Evolutionary conservation across 2,329 filamentous ascomycete genomes (phyloP).

Genomic region (Diplodia corticola): DNA sequence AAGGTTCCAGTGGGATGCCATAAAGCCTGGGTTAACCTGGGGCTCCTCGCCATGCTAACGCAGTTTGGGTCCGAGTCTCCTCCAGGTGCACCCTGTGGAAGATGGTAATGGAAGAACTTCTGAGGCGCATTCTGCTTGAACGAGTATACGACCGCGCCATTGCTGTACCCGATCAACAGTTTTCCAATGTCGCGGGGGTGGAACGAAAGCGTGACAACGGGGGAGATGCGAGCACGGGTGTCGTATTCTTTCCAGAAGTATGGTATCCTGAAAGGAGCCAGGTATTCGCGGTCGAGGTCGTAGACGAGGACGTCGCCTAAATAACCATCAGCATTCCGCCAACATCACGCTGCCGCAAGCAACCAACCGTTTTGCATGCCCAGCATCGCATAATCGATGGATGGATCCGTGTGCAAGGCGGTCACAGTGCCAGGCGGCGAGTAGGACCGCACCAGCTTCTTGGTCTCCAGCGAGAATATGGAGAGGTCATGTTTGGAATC

Average conservation of each 20-base stretch:
- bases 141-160: conserved; percentile 86
- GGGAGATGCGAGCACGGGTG: conserved; percentile 62
- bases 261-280: conserved; percentile 77
- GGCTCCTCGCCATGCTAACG: conserved; percentile 64
- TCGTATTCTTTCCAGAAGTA: conserved; percentile 82
- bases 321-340: neutral
- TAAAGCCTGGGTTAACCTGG: conserved; percentile 75
- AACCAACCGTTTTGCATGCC: conserved; percentile 68
- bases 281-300: conserved; percentile 78
- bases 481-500: conserved; percentile 83
- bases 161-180: conserved; percentile 83
- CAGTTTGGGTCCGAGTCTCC: conserved; percentile 66
- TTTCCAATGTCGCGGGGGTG: conserved; percentile 93
- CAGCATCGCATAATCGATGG: conserved; percentile 89
- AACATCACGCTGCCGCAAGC: neutral
- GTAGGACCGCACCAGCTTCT: conserved; percentile 66
- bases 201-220: conserved; percentile 75
- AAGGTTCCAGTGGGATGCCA: conserved; percentile 97
- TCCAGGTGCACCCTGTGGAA: conserved; percentile 82
- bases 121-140: conserved; percentile 85
- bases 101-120: conserved; percentile 78
- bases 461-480: conserved; percentile 77
- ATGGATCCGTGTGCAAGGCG: conserved; percentile 77
- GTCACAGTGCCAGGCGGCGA: conserved; percentile 76
- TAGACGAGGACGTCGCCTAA: conserved; percentile 82